Evolutionary conservation across 2,329 filamentous ascomycete genomes (phyloP).

Genomic region (Elsinoe batatas): DNA sequence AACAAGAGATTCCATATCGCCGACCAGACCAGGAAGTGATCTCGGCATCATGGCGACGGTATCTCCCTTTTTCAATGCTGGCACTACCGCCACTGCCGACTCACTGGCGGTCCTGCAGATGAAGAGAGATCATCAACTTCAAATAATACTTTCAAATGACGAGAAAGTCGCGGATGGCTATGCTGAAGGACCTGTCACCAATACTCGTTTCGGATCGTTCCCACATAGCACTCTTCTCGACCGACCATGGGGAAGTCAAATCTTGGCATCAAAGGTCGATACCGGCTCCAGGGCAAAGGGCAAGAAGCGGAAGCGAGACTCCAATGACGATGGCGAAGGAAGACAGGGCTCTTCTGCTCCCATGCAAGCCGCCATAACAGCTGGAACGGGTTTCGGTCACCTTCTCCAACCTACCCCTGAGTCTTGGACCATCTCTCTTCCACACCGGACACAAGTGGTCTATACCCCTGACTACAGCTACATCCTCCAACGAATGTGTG

Average conservation of each 20-base stretch:
- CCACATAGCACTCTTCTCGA: slow-evolving; percentile 48
- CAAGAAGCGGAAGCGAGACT: slow-evolving; percentile 44
- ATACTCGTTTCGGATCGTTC: slow-evolving; percentile 82
- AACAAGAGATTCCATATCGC: background rate
- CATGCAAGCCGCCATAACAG: slow-evolving; percentile 45
- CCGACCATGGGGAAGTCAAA: slow-evolving; percentile 83
- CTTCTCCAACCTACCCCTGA: slow-evolving; percentile 71
- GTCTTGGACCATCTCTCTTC: slow-evolving; percentile 69
- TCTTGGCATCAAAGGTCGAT: slow-evolving; percentile 80
- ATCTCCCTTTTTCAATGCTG: slow-evolving; percentile 74
- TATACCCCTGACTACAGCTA: slow-evolving; percentile 85
- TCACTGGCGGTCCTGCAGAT: slow-evolving; percentile 77
- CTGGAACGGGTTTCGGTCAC: slow-evolving; percentile 61
- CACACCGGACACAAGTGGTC: slow-evolving; percentile 76
- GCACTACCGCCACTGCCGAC: slow-evolving; percentile 50
- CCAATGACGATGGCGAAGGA: slow-evolving; percentile 33
- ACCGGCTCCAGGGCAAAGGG: slow-evolving; percentile 73
- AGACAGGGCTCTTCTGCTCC: slow-evolving; percentile 22
- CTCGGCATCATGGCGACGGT: slow-evolving; percentile 9
- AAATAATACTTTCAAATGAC: slow-evolving; percentile 47
- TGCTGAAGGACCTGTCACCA: slow-evolving; percentile 48
- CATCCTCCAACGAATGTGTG: slow-evolving; percentile 65
- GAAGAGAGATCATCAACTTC: slow-evolving; percentile 74
- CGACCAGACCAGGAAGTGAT: background rate
- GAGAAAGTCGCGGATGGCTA: slow-evolving; percentile 34